Conservation (phyloP, 306 rosid genomes). For the Medicago truncatula region MtrunA17r5.0-ANR NC_053049.1:9967501-9968000, state of each 20-base stretch:
- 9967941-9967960: constrained; percentile 66
- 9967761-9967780: constrained; percentile 63
- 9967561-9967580: constrained; percentile 93
- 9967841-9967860: constrained; percentile 58
- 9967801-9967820: constrained; percentile 53
- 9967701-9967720: constrained; percentile 41
- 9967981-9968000: constrained; percentile 88
- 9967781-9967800: constrained; percentile 51
- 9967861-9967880: constrained; percentile 58
- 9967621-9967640: constrained; percentile 91
- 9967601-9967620: constrained; percentile 90
- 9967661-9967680: constrained; percentile 62
- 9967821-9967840: constrained; percentile 49
- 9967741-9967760: constrained; percentile 49
- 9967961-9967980: constrained; percentile 75
- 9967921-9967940: constrained; percentile 58
- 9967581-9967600: constrained; percentile 92
- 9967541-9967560: constrained; percentile 85
- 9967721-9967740: constrained; percentile 52
- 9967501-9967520: constrained; percentile 63
- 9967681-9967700: constrained; percentile 44
- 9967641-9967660: constrained; percentile 92
- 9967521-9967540: constrained; percentile 83
- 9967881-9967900: constrained; percentile 50
- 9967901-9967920: constrained; percentile 53